Conservation (phyloP, 306 rosid species). For the peach (Prunus persica) region Prunus_persica_NCBIv2 NC_034011.1:23988001-23988500, state of each 20-base stretch:
- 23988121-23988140: background rate
- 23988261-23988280: conserved; percentile 73
- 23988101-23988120: background rate
- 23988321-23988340: conserved; percentile 77
- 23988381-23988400: conserved; percentile 73
- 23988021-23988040: conserved; percentile 11
- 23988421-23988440: conserved; percentile 68
- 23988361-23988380: conserved; percentile 74
- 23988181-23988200: conserved; percentile 25
- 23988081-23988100: background rate
- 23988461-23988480: conserved; percentile 87
- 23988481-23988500: conserved; percentile 72
- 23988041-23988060: conserved; percentile 15
- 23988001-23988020: conserved; percentile 29
- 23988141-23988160: background rate
- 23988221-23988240: conserved; percentile 68
- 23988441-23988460: conserved; percentile 75
- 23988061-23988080: conserved; percentile 9
- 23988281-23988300: conserved; percentile 86
- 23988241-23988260: conserved; percentile 63
- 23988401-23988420: conserved; percentile 73
- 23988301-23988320: conserved; percentile 81
- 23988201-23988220: conserved; percentile 65
- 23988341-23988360: conserved; percentile 56
- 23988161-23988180: conserved; percentile 37